phyloP scores from a whole-genome alignment of 1,284 basidiomycete species.

The Boletus sp. region DNA sequence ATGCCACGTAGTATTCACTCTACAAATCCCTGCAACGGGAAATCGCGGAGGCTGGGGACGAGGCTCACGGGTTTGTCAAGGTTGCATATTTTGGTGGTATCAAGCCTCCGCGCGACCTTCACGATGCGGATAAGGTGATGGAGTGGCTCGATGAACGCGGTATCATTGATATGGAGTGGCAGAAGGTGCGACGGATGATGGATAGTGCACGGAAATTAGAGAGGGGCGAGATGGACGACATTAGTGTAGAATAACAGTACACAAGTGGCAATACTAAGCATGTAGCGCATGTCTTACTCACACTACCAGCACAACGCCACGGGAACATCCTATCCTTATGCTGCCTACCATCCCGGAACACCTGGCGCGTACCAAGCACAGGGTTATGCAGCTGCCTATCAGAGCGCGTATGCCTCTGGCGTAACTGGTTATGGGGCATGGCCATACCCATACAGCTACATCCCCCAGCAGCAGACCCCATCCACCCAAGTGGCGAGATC shows the following conservation, averaged over 20 bases:
- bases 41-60: slow-evolving; percentile 42
- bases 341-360: slow-evolving; percentile 43
- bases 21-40: slow-evolving; percentile 54
- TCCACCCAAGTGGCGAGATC: slow-evolving; percentile 34
- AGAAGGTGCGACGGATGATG: slow-evolving; percentile 65
- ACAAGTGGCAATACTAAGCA: no score
- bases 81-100: slow-evolving; percentile 51
- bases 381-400: slow-evolving; percentile 46
- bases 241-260: not conserved
- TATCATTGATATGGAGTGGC: slow-evolving; percentile 66
- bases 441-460: slow-evolving; percentile 57
- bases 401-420: slow-evolving; percentile 39
- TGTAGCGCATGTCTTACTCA: slow-evolving; percentile 31
- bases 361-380: slow-evolving; percentile 34
- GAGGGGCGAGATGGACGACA: slow-evolving; percentile 37
- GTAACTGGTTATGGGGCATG: slow-evolving; percentile 53
- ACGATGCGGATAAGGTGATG: slow-evolving; percentile 71
- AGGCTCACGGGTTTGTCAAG: slow-evolving; percentile 46
- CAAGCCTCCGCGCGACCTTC: slow-evolving; percentile 57
- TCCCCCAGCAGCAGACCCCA: slow-evolving; percentile 40
- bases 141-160: slow-evolving; percentile 77
- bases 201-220: slow-evolving; percentile 66
- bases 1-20: slow-evolving; percentile 48
- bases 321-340: slow-evolving; percentile 51
- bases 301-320: slow-evolving; percentile 38